Evolutionary conservation across 2,329 filamentous ascomycete species (phyloP).

Genomic region (Claviceps citrina): DNA sequence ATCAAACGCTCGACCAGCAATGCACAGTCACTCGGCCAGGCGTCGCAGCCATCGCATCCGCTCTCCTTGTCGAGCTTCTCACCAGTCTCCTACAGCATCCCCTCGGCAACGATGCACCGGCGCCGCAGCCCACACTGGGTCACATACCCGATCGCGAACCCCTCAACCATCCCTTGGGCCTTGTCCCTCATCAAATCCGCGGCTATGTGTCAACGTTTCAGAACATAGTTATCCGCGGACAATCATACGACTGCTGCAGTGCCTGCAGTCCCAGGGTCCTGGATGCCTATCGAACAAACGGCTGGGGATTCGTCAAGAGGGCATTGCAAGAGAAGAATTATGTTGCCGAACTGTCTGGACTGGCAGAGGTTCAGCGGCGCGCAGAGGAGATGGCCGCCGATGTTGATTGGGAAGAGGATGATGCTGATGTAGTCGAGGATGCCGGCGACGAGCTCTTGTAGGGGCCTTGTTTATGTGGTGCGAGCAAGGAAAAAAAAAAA

Average conservation of each 20-base stretch:
- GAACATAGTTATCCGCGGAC: constrained; percentile 56
- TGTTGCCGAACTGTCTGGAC: constrained; percentile 59
- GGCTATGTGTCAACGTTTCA: constrained; percentile 62
- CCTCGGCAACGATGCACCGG: constrained; percentile 44
- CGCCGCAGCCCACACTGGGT: constrained; percentile 30
- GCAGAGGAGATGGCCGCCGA: constrained; percentile 36
- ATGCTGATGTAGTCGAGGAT: constrained; percentile 30
- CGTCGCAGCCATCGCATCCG: constrained; percentile 81
- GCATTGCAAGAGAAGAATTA: constrained; percentile 63
- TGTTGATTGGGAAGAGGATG: constrained; percentile 48
- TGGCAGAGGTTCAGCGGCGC: constrained; percentile 53
- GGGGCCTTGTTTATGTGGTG: too few relatives aligned
- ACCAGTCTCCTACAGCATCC: constrained; percentile 82
- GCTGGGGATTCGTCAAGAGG: constrained; percentile 63
- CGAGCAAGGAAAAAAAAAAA: background rate
- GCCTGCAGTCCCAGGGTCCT: constrained; percentile 62
- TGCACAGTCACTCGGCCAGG: constrained; percentile 94
- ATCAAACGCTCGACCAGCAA: constrained; percentile 91
- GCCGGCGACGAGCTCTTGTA: constrained; percentile 40
- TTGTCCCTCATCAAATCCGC: constrained; percentile 67
- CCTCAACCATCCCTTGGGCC: constrained; percentile 44
- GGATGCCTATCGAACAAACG: constrained; percentile 47
- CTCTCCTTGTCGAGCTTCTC: constrained; percentile 76
- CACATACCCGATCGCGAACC: constrained; percentile 38
- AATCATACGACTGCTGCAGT: constrained; percentile 67